A percentile compares a stretch with the other conserved stretches of the same genome.
These are phyloP conservation scores for Cymbopogon flexuosus DNA, from an alignment of 202 grass and related monocot species.

Conservation along the genomic window DNA sequence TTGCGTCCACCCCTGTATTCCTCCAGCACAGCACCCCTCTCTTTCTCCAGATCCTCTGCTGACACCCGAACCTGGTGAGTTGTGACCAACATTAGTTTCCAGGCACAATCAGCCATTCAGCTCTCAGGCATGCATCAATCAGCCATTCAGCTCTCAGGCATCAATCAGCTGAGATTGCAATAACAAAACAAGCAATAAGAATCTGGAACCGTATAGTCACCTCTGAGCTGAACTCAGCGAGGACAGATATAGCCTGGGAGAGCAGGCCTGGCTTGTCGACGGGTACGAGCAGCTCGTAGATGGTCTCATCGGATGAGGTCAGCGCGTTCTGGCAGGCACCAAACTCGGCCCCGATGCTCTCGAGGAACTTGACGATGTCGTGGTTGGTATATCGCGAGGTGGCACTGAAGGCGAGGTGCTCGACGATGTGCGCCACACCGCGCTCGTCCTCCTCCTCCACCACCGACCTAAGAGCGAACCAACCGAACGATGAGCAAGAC, in stretches of 20 bases:
- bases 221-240: constrained; percentile 95
- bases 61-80: constrained; percentile 66
- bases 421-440: constrained; percentile 92
- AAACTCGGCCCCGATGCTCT: constrained; percentile 98
- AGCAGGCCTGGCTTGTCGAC: constrained; percentile 84
- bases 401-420: constrained; percentile 96
- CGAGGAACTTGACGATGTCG: constrained; percentile 96
- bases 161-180: constrained; percentile 12
- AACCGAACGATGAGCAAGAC: neutral
- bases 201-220: constrained; percentile 16
- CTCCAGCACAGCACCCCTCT: constrained; percentile 90
- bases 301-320: constrained; percentile 97
- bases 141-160: neutral
- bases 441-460: constrained; percentile 91
- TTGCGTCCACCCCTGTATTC: constrained; percentile 94
- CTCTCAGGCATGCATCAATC: neutral
- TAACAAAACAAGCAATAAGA: neutral
- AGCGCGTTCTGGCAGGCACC: constrained; percentile 96
- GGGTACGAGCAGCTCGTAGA: constrained; percentile 94
- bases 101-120: neutral
- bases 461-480: constrained; percentile 58
- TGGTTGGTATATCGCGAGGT: constrained; percentile 91
- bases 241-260: constrained; percentile 87
- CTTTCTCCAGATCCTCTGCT: constrained; percentile 87
- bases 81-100: constrained; percentile 15